A percentile compares a stretch with the other conserved stretches of the same genome.
phyloP scores from a whole-genome alignment of 176 grass and related monocot species.

The Sorghum bicolor region Sorghum_bicolor_NCBIv3 NC_012879.2:8472001-8472500 shows the following conservation, averaged over 20 bases:
- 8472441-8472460: background rate
- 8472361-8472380: background rate
- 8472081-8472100: background rate
- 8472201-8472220: too few species aligned
- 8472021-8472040: conserved; percentile 66
- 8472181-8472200: too few species aligned
- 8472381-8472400: conserved; percentile 19
- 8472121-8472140: too few species aligned
- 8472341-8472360: background rate
- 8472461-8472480: background rate
- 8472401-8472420: background rate
- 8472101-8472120: too few species aligned
- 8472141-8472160: too few species aligned
- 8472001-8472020: conserved; percentile 89
- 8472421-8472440: conserved; percentile 8
- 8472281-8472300: too few species aligned
- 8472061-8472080: conserved; percentile 9
- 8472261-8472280: too few species aligned
- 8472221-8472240: too few species aligned
- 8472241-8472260: too few species aligned
- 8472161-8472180: too few species aligned
- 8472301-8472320: too few species aligned
- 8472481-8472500: conserved; percentile 8
- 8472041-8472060: conserved; percentile 19
- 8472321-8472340: too few species aligned